These are phyloP conservation scores for Oryza glaberrima DNA, from an alignment of 176 grass and related monocot species.

Conservation along the genomic window DNA sequence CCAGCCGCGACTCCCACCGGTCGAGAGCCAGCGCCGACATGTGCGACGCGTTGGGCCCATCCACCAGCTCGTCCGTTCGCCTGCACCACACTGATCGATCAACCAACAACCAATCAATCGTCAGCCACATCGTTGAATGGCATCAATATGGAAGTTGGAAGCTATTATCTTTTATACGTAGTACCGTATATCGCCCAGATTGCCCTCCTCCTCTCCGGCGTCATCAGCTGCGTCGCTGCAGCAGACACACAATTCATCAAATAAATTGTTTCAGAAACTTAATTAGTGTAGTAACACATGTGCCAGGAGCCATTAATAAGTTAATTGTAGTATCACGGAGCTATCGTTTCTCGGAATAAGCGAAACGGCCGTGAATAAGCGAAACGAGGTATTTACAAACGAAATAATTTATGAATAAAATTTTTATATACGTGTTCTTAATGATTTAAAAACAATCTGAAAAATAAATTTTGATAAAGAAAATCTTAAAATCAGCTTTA, in stretches of 20 bases:
- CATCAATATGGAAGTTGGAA: not conserved
- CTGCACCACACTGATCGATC: conserved; percentile 82
- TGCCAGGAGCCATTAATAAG: not conserved
- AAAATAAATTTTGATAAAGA: too few relatives aligned
- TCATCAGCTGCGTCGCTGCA: conserved; percentile 93
- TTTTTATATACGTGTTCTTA: too few relatives aligned
- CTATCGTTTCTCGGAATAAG: too few relatives aligned
- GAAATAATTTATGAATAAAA: too few relatives aligned
- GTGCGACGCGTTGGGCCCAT: conserved; percentile 85
- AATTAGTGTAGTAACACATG: not conserved
- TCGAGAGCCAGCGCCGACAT: conserved; percentile 83
- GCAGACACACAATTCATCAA: not conserved
- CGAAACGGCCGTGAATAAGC: too few relatives aligned
- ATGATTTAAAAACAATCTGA: too few relatives aligned
- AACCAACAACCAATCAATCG: not conserved
- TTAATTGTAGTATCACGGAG: too few relatives aligned
- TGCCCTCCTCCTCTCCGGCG: conserved; percentile 75
- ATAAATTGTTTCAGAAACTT: not conserved
- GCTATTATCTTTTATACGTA: too few relatives aligned
- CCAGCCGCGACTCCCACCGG: conserved; percentile 82
- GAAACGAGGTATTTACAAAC: too few relatives aligned
- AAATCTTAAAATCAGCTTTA: too few relatives aligned
- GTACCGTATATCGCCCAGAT: conserved; percentile 95
- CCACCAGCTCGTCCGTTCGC: conserved; percentile 90
- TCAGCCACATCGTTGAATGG: not conserved